Percentiles rank a stretch among this genome's conserved stretches.
These are phyloP conservation scores for Russula abietina DNA, from an alignment of 768 basidiomycete genomes.

Conservation along the genomic window DNA sequence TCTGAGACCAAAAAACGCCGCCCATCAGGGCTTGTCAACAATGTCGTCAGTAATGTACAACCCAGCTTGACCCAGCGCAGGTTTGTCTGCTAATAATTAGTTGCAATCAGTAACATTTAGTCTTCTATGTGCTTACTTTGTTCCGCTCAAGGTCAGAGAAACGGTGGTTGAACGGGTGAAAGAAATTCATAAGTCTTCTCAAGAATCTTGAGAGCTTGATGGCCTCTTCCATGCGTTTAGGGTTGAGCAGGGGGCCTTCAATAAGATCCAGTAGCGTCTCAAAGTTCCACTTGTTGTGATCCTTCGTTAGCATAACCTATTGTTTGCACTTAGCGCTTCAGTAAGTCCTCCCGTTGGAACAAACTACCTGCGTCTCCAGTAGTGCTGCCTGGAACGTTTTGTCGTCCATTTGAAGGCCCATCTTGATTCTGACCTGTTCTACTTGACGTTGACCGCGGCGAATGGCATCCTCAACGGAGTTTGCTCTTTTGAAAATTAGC, in stretches of 20 bases:
- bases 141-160: conserved; percentile 78
- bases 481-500: conserved; percentile 45
- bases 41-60: conserved; percentile 72
- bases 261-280: conserved; percentile 83
- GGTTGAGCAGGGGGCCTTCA: conserved; percentile 87
- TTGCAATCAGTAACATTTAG: background rate
- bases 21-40: conserved; percentile 80
- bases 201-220: conserved; percentile 87
- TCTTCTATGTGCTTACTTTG: conserved; percentile 38
- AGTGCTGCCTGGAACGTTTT: conserved; percentile 79
- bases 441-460: conserved; percentile 85
- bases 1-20: conserved; percentile 72
- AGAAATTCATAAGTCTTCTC: conserved; percentile 87
- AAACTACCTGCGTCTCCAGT: conserved; percentile 74
- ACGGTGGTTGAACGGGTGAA: conserved; percentile 81
- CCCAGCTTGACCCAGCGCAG: conserved; percentile 83
- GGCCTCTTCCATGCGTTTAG: conserved; percentile 90
- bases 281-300: conserved; percentile 88
- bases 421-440: conserved; percentile 82
- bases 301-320: conserved; percentile 84
- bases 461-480: conserved; percentile 79
- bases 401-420: conserved; percentile 94
- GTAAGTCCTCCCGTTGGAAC: background rate
- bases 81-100: conserved; percentile 47
- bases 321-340: background rate